These are phyloP conservation scores for Linderniella brevidens DNA, from an alignment of 257 asterid species.

Conservation along the genomic window DNA sequence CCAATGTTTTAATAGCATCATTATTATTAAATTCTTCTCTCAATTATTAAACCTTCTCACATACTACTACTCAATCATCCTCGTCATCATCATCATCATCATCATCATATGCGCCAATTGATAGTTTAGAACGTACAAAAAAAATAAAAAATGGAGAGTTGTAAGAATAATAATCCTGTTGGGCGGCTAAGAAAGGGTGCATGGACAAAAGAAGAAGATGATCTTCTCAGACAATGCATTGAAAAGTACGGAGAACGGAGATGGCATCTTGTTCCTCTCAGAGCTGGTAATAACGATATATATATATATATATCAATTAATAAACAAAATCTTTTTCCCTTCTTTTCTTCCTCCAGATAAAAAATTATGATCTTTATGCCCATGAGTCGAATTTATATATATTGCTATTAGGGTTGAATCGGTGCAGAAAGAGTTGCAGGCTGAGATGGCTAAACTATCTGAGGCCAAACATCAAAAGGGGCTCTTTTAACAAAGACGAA, in stretches of 20 bases:
- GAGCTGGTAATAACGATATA: constrained; percentile 20
- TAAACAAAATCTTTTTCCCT: background rate
- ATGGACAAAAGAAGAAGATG: constrained; percentile 35
- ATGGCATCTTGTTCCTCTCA: constrained; percentile 38
- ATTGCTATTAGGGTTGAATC: constrained; percentile 16
- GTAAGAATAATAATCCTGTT: too few relatives aligned
- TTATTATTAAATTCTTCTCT: too few relatives aligned
- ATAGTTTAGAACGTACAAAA: too few relatives aligned
- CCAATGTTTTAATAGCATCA: too few relatives aligned
- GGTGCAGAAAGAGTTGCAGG: constrained; percentile 31
- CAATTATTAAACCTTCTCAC: too few relatives aligned
- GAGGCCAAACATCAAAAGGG: constrained; percentile 17
- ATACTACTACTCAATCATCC: too few relatives aligned
- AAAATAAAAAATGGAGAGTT: too few relatives aligned
- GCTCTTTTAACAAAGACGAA: constrained; percentile 16
- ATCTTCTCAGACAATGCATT: constrained; percentile 20
- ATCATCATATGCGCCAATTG: too few relatives aligned
- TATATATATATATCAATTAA: background rate
- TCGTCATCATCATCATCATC: too few relatives aligned
- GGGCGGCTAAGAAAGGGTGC: constrained; percentile 27
- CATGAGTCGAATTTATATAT: too few relatives aligned
- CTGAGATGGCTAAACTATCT: constrained; percentile 25
- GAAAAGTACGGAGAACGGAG: constrained; percentile 33
- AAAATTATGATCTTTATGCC: too few relatives aligned
- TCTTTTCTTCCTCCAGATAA: background rate